These are phyloP conservation scores for Pseudogymnoascus verrucosus DNA, from an alignment of 2,329 filamentous ascomycete genomes.

Conservation along the genomic window DNA sequence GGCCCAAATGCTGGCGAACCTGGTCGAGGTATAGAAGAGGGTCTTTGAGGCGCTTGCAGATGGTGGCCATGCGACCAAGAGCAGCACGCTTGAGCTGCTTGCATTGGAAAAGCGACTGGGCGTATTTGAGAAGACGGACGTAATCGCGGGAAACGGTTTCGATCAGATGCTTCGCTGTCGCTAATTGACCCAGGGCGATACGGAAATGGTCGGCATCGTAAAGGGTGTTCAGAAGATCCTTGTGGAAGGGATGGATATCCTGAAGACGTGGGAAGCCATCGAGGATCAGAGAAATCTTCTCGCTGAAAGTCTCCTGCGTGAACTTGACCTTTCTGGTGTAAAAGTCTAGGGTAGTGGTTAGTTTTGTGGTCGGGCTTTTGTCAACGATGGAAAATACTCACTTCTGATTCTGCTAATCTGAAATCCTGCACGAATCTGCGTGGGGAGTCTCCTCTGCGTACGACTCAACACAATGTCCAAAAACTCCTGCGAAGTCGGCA, in stretches of 20 bases:
- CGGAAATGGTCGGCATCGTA: conserved; percentile 98
- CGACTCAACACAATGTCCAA: conserved; percentile 93
- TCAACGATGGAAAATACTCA: conserved; percentile 20
- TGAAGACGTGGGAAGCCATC: conserved; percentile 87
- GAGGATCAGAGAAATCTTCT: conserved; percentile 85
- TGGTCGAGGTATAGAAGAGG: conserved; percentile 93
- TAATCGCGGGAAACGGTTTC: conserved; percentile 96
- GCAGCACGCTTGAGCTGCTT: conserved; percentile 97
- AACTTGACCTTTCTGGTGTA: conserved; percentile 98
- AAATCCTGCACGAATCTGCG: conserved; percentile 92
- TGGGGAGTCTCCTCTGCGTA: conserved; percentile 87
- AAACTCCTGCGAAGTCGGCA: conserved; percentile 90
- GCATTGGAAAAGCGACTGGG: conserved; percentile 94
- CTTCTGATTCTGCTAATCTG: conserved; percentile 86
- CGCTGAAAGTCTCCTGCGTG: conserved; percentile 91
- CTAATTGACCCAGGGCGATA: conserved; percentile 91
- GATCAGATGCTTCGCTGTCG: conserved; percentile 91
- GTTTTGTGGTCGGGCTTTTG: conserved; percentile 8
- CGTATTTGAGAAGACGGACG: conserved; percentile 92
- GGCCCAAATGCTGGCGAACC: conserved; percentile 90
- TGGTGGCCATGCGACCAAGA: conserved; percentile 95
- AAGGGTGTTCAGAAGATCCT: conserved; percentile 81
- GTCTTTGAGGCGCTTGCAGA: conserved; percentile 90
- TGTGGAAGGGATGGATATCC: conserved; percentile 93
- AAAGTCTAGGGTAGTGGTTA: conserved; percentile 52